Evolutionary conservation across 2,329 filamentous ascomycete species (phyloP).

Genomic region (Cordyceps tenuipes): DNA sequence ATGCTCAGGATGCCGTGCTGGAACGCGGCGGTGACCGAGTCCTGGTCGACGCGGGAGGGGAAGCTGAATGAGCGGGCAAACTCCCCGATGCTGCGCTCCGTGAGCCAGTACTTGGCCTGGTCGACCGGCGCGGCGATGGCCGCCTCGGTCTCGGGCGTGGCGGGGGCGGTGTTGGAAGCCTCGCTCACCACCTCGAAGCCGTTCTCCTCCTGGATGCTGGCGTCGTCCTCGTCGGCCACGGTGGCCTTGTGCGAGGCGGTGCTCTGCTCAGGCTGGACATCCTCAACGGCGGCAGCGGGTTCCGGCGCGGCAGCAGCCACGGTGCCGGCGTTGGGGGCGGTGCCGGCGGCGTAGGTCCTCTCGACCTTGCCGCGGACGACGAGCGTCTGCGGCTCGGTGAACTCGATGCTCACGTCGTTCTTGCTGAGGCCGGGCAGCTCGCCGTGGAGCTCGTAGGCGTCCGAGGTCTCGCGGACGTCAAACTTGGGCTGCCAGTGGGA

Average conservation of each 20-base stretch:
- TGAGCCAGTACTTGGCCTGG: constrained; percentile 60
- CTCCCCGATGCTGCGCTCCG: constrained; percentile 56
- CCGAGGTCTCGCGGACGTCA: constrained; percentile 63
- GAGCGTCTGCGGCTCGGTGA: constrained; percentile 67
- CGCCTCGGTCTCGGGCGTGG: constrained; percentile 23
- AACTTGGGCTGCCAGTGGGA: constrained; percentile 67
- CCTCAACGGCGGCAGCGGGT: constrained; percentile 19
- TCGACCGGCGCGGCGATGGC: constrained; percentile 21
- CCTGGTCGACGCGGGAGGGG: constrained; percentile 54
- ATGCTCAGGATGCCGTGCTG: constrained; percentile 59
- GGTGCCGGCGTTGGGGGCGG: constrained; percentile 35
- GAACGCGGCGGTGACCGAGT: constrained; percentile 52
- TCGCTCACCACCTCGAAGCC: constrained; percentile 24
- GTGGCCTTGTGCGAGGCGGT: constrained; percentile 45
- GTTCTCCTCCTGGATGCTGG: constrained; percentile 22
- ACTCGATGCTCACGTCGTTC: constrained; percentile 68
- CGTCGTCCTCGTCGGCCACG: constrained; percentile 53
- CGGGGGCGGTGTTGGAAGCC: constrained; percentile 15
- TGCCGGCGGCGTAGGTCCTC: constrained; percentile 50
- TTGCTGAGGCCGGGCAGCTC: constrained; percentile 70
- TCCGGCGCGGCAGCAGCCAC: constrained; percentile 39
- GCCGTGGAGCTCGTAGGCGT: constrained; percentile 67
- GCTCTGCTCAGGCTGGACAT: constrained; percentile 27
- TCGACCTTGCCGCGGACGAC: constrained; percentile 63
- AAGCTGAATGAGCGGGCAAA: constrained; percentile 64